Conservation (phyloP, 768 basidiomycete genomes). For the Tubosaeta sp. region DNA sequence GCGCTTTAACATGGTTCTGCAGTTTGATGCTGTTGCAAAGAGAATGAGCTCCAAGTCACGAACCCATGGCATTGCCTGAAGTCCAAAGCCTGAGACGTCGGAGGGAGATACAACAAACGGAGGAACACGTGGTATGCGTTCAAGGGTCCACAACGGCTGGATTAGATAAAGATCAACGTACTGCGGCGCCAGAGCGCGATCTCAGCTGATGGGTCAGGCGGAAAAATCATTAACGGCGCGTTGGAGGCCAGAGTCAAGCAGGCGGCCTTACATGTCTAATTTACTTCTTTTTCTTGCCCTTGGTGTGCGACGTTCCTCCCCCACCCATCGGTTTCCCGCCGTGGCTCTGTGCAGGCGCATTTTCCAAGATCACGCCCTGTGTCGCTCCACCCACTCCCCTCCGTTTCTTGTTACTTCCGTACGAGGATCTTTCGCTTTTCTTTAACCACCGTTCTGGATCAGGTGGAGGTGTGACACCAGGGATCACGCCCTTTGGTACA, state of each 20-base stretch:
- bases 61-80: constrained; percentile 1
- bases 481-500: constrained; percentile 70
- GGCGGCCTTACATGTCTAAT: constrained; percentile 25
- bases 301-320: constrained; percentile 36
- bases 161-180: constrained; percentile 27
- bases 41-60: neutral
- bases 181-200: constrained; percentile 19
- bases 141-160: constrained; percentile 6
- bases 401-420: constrained; percentile 48
- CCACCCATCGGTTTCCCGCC: constrained; percentile 35
- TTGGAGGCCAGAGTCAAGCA: constrained; percentile 14
- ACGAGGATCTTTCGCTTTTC: constrained; percentile 72
- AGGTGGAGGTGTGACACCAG: constrained; percentile 75
- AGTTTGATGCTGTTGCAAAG: neutral
- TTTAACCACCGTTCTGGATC: constrained; percentile 89
- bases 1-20: constrained; percentile 1
- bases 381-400: constrained; percentile 61
- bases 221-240: constrained; percentile 20
- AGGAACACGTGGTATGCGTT: constrained; percentile 13
- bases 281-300: constrained; percentile 70
- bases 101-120: neutral
- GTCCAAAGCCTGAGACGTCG: neutral
- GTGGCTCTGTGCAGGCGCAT: constrained; percentile 17
- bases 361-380: constrained; percentile 50
- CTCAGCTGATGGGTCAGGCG: constrained; percentile 16